Evolutionary conservation across 306 rosid genomes (phyloP), one percentile per base, ranked within the genome.

Genomic region (Vicia villosa): DNA sequence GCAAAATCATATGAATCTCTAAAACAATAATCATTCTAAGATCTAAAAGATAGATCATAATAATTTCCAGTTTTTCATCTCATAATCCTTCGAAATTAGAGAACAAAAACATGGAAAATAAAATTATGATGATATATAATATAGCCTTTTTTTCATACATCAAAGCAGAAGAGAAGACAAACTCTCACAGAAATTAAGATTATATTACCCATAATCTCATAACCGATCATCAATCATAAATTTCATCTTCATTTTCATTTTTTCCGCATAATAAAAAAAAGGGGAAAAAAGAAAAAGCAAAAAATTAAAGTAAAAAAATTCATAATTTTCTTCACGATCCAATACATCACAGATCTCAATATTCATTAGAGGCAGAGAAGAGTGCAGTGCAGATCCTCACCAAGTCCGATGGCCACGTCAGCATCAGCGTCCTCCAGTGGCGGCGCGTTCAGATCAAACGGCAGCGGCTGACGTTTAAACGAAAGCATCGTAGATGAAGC

Each of bases 381-480:
- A 21, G 97, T 91, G 77, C 88, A 84, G 74, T 77, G 78, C 0
- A 85, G 85, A 79, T 89, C 94, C 11, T 83, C 83, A 11, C 72
- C 76, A 4, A 49, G 80, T 7, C 20, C 74, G 7, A 66, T 71
- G 14, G 57, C 67, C 47, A 72, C 61, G 54, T 76, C 88, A 24
- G 70, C 77, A 21, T 76, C 88, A 24, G 73, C 77, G 21, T 34
- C 90, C 24, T 89, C 96, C 75, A 61, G 73, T 77, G 96, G 89
- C 19, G 83, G 87, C 55, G 82, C 74, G 68, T 91, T 91, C 8
- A 91, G 97, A 84, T 91, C 97, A 46, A 91, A 87, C 24, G 89
- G 85, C 77, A 85, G 50, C 8, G 85, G 79, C 41, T 55, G 38
- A 0, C 67, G 71, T 42, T 55, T 37, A 72, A 82, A 28, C 78